Evolutionary conservation across 2,329 filamentous ascomycete genomes (phyloP).

Genomic region (Cladosporium sp.): DNA sequence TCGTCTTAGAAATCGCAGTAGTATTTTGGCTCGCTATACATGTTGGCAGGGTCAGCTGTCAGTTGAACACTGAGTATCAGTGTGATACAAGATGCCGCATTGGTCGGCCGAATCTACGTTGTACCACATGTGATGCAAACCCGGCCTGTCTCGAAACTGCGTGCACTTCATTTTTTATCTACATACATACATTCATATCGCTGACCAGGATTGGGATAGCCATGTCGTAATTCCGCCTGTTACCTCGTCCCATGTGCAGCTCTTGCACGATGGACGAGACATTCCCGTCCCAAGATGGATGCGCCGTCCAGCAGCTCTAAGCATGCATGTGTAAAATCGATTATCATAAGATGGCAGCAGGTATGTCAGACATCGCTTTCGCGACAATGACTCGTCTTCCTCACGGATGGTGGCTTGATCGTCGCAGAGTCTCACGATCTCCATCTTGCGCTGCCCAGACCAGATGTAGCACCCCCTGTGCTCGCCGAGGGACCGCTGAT

Average conservation of each 20-base stretch:
- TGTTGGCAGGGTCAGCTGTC: no score
- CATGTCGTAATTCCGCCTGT: not conserved
- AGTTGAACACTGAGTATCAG: no score
- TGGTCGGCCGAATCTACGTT: not conserved
- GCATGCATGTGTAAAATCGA: not conserved
- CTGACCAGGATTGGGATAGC: not conserved
- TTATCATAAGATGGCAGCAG: not conserved
- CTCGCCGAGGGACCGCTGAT: slow-evolving; percentile 10
- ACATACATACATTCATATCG: slow-evolving; percentile 11
- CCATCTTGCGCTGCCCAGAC: slow-evolving; percentile 5
- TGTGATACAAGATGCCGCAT: no score
- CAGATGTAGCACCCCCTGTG: not conserved
- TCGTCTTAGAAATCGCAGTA: no score
- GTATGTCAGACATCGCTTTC: not conserved
- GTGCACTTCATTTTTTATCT: not conserved
- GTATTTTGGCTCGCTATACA: not conserved
- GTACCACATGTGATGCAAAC: not conserved
- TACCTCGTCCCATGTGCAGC: not conserved
- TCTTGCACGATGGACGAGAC: not conserved
- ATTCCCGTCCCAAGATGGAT: not conserved
- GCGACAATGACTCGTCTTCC: no score
- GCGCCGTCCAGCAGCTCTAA: slow-evolving; percentile 7
- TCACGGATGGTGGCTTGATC: not conserved
- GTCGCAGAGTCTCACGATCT: not conserved
- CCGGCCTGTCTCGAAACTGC: not conserved